A percentile compares a stretch with the other conserved stretches of the same genome.
Evolutionary conservation across 768 basidiomycete species (phyloP).

Genomic region (Termitomyces sp.): DNA sequence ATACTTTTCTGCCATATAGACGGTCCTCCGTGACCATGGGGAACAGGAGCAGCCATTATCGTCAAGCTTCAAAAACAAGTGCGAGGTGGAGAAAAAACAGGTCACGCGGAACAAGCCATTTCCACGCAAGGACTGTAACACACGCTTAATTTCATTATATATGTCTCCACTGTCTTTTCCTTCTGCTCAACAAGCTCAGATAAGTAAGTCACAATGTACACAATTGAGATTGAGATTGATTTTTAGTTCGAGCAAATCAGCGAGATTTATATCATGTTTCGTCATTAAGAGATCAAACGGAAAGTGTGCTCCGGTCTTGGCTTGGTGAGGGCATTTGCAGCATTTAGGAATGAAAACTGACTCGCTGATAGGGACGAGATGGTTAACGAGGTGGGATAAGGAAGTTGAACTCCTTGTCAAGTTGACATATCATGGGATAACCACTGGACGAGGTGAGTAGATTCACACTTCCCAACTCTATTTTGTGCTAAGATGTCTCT

Average conservation of each 20-base stretch:
- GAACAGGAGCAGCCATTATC: conserved; percentile 18
- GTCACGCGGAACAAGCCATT: conserved; percentile 6
- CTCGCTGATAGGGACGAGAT: conserved; percentile 60
- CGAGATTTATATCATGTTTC: conserved; percentile 76
- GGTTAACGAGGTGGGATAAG: conserved; percentile 76
- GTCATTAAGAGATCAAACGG: conserved; percentile 69
- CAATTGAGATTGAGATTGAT: conserved; percentile 8
- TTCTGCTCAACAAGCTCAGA: conserved; percentile 78
- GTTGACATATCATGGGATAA: conserved; percentile 68
- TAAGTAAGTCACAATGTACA: conserved; percentile 45
- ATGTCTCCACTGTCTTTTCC: conserved; percentile 51
- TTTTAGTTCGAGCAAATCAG: conserved; percentile 77
- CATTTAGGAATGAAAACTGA: not conserved
- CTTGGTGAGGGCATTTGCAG: conserved; percentile 47
- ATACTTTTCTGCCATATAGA: conserved; percentile 76
- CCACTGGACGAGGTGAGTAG: conserved; percentile 63
- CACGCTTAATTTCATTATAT: not conserved
- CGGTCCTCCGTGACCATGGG: conserved; percentile 41
- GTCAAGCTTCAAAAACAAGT: not conserved
- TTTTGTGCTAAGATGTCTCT: not conserved
- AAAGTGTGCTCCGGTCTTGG: conserved; percentile 71
- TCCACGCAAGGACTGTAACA: not conserved
- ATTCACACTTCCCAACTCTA: not conserved
- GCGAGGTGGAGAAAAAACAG: conserved; percentile 9
- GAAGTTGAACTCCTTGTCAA: conserved; percentile 70